A percentile compares a stretch with the other conserved stretches of the same genome.
Conservation (phyloP, 2,329 filamentous ascomycete genomes). For the Trichoderma atrobrunneum region DNA sequence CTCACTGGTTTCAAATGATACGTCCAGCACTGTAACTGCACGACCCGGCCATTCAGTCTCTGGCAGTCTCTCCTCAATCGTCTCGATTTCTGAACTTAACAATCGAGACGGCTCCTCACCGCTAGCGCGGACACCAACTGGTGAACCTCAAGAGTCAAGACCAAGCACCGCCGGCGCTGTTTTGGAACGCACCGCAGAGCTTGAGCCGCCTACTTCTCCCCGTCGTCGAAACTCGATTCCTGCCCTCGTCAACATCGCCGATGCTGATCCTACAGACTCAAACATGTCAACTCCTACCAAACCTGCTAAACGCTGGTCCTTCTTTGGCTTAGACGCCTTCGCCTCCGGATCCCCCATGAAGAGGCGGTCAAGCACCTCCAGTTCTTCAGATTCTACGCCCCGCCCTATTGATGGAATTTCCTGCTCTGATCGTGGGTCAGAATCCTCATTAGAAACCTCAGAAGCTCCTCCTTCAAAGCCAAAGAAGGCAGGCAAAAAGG, state of each 20-base stretch:
- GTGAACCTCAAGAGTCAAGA: conserved; percentile 48
- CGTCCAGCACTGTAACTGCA: conserved; percentile 71
- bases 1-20: conserved; percentile 81
- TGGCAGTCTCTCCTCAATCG: conserved; percentile 75
- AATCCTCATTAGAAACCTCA: conserved; percentile 27
- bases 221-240: conserved; percentile 60
- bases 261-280: conserved; percentile 34
- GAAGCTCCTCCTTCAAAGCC: conserved; percentile 24
- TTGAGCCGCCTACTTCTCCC: conserved; percentile 33
- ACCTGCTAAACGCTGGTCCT: conserved; percentile 58
- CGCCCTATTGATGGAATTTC: conserved; percentile 31
- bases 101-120: conserved; percentile 41
- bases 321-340: conserved; percentile 60
- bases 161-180: conserved; percentile 72
- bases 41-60: conserved; percentile 70
- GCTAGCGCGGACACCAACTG: conserved; percentile 40
- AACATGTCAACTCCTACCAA: conserved; percentile 49
- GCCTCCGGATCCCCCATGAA: conserved; percentile 46
- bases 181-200: conserved; percentile 48
- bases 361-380: conserved; percentile 46
- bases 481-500: conserved; percentile 35
- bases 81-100: conserved; percentile 54
- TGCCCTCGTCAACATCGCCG: conserved; percentile 44
- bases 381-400: conserved; percentile 41
- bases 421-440: conserved; percentile 38